Base-by-base conservation (phyloP, 148 eudicot genomes). In the Chenopodium formosanum region DNA sequence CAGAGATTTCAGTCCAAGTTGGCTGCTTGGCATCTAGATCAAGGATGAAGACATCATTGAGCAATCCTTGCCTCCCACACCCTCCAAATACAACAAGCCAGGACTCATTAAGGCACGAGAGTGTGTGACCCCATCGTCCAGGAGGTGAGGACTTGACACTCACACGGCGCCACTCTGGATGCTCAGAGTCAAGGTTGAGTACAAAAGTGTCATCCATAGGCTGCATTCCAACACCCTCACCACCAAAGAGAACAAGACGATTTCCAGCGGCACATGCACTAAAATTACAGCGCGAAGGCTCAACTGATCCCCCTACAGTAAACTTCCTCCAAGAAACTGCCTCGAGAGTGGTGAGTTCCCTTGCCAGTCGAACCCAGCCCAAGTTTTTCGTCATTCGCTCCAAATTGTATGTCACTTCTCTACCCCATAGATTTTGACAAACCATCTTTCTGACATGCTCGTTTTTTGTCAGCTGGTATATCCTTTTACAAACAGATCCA, bases 201-300 rank as follows among this genome's bases (percentile, higher is more conserved):
- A 94, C 94, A 83, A 92, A 92, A 0, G 97, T 94, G 88, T 94
- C 97, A 48, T 91, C 90, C 95, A 94, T 92, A 1, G 97, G 97
- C 82, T 94, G 92, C 97, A 92, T 94, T 65, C 91, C 89, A 2
- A 90, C 93, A 27, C 97, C 97, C 82, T 94, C 97, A n/a, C 97
- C 97, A 11, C 97, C 97, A 72, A 94, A 94, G 50, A 94, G 66
- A 22, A 94, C 98, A 0, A 94, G 86, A n/a, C 98, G 85, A 47
- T 92, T 94, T 17, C 98, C 98, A 3, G 84, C 98, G 23, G 97
- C 94, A 88, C 98, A 94, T 1, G 94, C 91, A 66, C 97, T 91
- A 75, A 89, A 93, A 70, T 93, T 93, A 87, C 97, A 93, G n/a
- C 95, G 89, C 7, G 97, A 94, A 44, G 98, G 98, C 83, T 92